A percentile compares a stretch with the other conserved stretches of the same genome.
Conservation (phyloP, 371 early-diverging fungal species). For the Mucor irregularis region DNA sequence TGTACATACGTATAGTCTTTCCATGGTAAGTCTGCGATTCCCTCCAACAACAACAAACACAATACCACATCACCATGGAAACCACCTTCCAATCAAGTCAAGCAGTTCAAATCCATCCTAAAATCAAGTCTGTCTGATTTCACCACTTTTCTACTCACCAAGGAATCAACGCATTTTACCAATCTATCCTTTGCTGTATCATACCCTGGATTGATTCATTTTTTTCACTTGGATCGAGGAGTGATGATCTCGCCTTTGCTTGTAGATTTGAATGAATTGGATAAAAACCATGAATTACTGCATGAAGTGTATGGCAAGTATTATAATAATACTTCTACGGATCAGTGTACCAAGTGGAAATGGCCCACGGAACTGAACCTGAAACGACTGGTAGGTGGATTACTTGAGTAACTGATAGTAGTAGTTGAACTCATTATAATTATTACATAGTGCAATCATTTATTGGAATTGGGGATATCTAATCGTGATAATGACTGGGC, state of each 20-base stretch:
- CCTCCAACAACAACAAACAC: not conserved
- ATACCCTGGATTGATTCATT: conserved; percentile 52
- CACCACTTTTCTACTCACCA: conserved; percentile 39
- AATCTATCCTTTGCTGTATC: conserved; percentile 39
- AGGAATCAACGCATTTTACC: conserved; percentile 49
- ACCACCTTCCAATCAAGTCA: conserved; percentile 22
- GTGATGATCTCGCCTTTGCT: conserved; percentile 33
- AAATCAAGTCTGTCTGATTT: conserved; percentile 34
- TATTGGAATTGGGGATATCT: conserved; percentile 17
- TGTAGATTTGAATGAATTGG: conserved; percentile 37
- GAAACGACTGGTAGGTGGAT: conserved; percentile 33
- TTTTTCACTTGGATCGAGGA: conserved; percentile 37
- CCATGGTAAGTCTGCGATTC: too few relatives aligned
- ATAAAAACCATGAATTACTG: conserved; percentile 34
- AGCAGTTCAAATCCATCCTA: conserved; percentile 25
- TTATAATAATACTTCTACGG: conserved; percentile 12
- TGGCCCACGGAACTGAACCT: conserved; percentile 30
- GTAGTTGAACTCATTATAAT: too few relatives aligned
- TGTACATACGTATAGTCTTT: too few relatives aligned
- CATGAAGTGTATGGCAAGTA: conserved; percentile 27
- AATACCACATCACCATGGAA: conserved; percentile 14
- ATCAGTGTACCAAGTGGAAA: conserved; percentile 14
- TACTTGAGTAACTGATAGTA: too few relatives aligned
- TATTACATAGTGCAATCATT: conserved; percentile 14
- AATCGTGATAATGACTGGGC: not conserved